Evolutionary conservation across 768 basidiomycete species (phyloP), one percentile per base, ranked within the genome.

Genomic region (Pilatotrama ljubarskyi): DNA sequence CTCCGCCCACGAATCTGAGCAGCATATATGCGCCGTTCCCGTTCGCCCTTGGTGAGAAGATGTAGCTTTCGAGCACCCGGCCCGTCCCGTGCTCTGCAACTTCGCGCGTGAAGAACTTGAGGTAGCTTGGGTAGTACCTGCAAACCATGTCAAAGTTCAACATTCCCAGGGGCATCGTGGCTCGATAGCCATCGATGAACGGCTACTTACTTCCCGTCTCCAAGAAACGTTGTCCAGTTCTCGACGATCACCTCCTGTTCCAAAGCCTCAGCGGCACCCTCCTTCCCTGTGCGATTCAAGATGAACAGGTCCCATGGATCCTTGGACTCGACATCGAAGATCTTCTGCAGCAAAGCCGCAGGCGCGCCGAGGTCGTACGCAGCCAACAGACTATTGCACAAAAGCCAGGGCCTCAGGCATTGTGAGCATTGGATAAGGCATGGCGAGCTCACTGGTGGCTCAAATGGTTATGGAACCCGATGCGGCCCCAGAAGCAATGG

Each of bases 361-460:
- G 81, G 59, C 4, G 83, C 83, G 3, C 83, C 84, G 2, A 85
- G 65, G 69, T 85, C 83, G 58, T 84, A 85, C 2, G 82, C 80
- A 0, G 82, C 82, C 2, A 85, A 70, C 10, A 85, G 53, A 61
- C 84, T 86, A 35, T 26, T 24, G 11, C n/a, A n/a, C 26, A 17
- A 29, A 32, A 2, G 26, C 9, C 15, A 40, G 9, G 26, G n/a
- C 32, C 20, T 38, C 20, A 38, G n/a, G 50, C 37, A 20, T 17
- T 36, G 55, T 32, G 4, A 32, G 29, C 40, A 17, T 13, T 18
- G 50, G 40, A 20, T 35, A 51, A 20, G 24, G 42, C 37, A 17
- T 22, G 18, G 62, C n/a, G 24, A 9, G 64, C 80, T 69, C 51
- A 85, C 84, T 85, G 84, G 64, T 86, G 84, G 63, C 78, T 80